Percentiles rank a stretch among this genome's conserved stretches.
phyloP scores from a whole-genome alignment of 2,329 filamentous ascomycete genomes.

The Diaporthe citri region DNA sequence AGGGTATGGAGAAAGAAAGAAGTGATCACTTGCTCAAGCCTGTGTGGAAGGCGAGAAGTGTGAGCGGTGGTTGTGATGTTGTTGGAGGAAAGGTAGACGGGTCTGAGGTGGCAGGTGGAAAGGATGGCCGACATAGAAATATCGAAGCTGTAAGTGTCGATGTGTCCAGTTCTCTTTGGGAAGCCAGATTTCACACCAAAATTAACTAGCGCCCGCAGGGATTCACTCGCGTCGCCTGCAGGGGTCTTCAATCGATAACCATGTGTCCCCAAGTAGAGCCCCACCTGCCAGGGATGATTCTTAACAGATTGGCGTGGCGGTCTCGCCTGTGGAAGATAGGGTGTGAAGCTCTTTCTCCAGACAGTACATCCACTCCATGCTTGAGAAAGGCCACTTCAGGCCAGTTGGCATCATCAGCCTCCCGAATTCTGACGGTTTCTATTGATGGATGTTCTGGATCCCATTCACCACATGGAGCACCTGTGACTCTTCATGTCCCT shows the following conservation, averaged over 20 bases:
- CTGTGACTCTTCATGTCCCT: not conserved
- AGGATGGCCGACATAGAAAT: constrained; percentile 36
- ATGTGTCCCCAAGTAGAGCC: constrained; percentile 12
- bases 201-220: constrained; percentile 37
- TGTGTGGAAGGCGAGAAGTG: constrained; percentile 32
- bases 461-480: not conserved
- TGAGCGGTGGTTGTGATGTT: constrained; percentile 8
- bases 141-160: constrained; percentile 40
- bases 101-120: constrained; percentile 22
- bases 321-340: not conserved
- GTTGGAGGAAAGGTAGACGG: not conserved
- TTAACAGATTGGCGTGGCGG: not conserved
- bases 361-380: not conserved
- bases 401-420: constrained; percentile 28
- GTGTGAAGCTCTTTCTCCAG: not conserved
- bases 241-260: constrained; percentile 31
- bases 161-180: constrained; percentile 40
- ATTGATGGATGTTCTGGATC: constrained; percentile 2
- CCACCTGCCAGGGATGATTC: not conserved
- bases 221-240: constrained; percentile 4
- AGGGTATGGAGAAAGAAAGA: constrained; percentile 36
- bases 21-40: constrained; percentile 37
- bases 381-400: not conserved
- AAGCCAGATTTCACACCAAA: constrained; percentile 40
- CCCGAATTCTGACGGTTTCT: constrained; percentile 18